Percentiles rank a stretch among this genome's conserved stretches.
phyloP scores from a whole-genome alignment of 148 eudicot genomes.

The Camellia lanceoleosa region DNA sequence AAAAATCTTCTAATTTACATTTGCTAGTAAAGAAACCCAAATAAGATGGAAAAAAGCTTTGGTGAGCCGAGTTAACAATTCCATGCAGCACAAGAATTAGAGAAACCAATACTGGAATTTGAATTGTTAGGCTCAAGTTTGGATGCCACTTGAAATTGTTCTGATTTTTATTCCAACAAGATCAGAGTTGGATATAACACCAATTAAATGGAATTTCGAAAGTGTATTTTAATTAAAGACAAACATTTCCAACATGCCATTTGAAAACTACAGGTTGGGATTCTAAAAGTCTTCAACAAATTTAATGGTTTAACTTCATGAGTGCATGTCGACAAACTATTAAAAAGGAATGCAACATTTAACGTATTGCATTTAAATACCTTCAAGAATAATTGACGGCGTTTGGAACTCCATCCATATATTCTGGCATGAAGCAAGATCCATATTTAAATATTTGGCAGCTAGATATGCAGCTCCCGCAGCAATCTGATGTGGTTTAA shows the following conservation, averaged over 20 bases:
- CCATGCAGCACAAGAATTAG: not conserved
- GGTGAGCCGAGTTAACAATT: not conserved
- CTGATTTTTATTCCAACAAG: not conserved
- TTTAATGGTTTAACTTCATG: not conserved
- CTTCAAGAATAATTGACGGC: slow-evolving; percentile 66
- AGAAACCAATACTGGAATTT: not conserved
- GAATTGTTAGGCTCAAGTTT: not conserved
- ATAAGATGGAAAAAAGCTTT: not conserved
- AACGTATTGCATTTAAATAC: slow-evolving; percentile 26
- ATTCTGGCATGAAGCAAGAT: slow-evolving; percentile 56
- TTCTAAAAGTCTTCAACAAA: not conserved
- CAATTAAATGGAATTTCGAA: not conserved
- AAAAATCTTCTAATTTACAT: too few species aligned
- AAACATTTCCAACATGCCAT: not conserved
- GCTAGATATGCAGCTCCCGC: slow-evolving; percentile 96
- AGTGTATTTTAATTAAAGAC: not conserved
- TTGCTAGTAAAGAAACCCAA: not conserved
- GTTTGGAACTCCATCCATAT: slow-evolving; percentile 82
- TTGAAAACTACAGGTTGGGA: not conserved
- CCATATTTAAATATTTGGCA: slow-evolving; percentile 72
- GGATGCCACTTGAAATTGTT: not conserved
- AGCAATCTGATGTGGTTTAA: slow-evolving; percentile 95
- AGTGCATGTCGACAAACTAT: not conserved
- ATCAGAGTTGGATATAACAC: not conserved
- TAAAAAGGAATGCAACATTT: not conserved